Base-by-base conservation (phyloP, 1,139 yeast species). In the Zhuliangozyma blackwelliae region DNA sequence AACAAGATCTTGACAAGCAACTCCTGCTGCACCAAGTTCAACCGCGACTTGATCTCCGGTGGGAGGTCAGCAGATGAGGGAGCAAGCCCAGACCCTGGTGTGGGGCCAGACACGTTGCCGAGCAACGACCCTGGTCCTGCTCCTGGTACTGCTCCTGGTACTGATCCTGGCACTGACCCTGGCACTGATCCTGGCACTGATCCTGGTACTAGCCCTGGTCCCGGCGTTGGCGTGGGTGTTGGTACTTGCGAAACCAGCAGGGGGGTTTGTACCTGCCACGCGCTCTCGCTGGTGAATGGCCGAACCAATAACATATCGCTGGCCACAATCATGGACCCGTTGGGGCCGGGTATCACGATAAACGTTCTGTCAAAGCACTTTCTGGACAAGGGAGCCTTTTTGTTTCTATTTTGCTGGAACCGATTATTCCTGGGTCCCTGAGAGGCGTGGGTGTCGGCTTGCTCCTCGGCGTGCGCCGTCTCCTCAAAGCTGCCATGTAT, bases 321-420 rank as follows among this genome's bases (percentile, higher is more conserved):
- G 10, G 96, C 96, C 26, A 92, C 80, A 16, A 90, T 69, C 70
- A 87, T 79, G 31, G 77, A 65, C 5, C 87, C 88, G 45, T 72
- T 71, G 12, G 81, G 77, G 2, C 80, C 82, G 1, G 92, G 94
- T 5, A 86, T 78, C 25, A 88, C 77, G n/a, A 87, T 69, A 57
- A 92, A 81, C 0, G 83, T 73, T 54, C 98, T 74, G 58, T 92
- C 97, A 59, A 92, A 92, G n/a, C 92, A 77, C 54, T 92, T 82
- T 45, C 69, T 68, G 22, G 76, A 63, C 32, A 83, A 61, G n/a
- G 72, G 59, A 27, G 70, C 61, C 36, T 68, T 66, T 37, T 63
- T 63, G 25, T 53, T 59, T 40, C 60, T 59, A 31, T 52, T 44
- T 32, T 47, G 57, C 27, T 45, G 39, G 44, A 61, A 62, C 44